Evolutionary conservation across 1,139 yeast genomes (phyloP).

Genomic region (Yamadazyma diospyri): DNA sequence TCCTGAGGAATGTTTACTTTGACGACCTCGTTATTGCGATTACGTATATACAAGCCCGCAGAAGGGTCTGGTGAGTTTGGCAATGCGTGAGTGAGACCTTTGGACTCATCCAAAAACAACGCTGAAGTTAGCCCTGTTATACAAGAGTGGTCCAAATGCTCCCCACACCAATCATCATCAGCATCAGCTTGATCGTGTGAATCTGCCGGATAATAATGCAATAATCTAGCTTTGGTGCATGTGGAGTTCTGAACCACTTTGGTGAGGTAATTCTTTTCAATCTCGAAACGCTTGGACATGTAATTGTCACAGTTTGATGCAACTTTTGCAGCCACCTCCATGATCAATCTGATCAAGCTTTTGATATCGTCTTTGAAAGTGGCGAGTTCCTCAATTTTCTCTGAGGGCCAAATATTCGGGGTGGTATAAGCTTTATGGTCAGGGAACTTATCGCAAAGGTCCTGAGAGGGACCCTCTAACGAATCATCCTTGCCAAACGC

Average conservation of each 20-base stretch:
- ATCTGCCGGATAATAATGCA: slow-evolving; percentile 48
- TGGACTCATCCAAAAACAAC: slow-evolving; percentile 42
- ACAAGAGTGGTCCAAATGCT: slow-evolving; percentile 62
- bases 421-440: slow-evolving; percentile 44
- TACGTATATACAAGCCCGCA: slow-evolving; percentile 53
- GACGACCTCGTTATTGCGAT: slow-evolving; percentile 42
- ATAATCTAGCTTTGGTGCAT: slow-evolving; percentile 56
- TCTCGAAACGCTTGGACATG: slow-evolving; percentile 27
- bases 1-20: slow-evolving; percentile 55
- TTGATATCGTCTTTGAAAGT: slow-evolving; percentile 37
- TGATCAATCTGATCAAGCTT: slow-evolving; percentile 41
- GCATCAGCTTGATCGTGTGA: slow-evolving; percentile 8
- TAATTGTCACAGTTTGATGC: slow-evolving; percentile 54
- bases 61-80: slow-evolving; percentile 39
- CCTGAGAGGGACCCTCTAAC: slow-evolving; percentile 44
- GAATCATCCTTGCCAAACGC: slow-evolving; percentile 45
- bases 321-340: slow-evolving; percentile 48
- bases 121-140: slow-evolving; percentile 62
- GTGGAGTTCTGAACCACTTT: slow-evolving; percentile 47
- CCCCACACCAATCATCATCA: slow-evolving; percentile 58
- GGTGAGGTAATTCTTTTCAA: slow-evolving; percentile 37
- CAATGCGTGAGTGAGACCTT: slow-evolving; percentile 20
- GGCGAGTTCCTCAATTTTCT: slow-evolving; percentile 17
- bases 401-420: slow-evolving; percentile 54
- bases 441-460: slow-evolving; percentile 27